Evolutionary conservation across 2,329 filamentous ascomycete species (phyloP), one percentile per base, ranked within the genome.

Genomic region (Sclerotinia borealis): DNA sequence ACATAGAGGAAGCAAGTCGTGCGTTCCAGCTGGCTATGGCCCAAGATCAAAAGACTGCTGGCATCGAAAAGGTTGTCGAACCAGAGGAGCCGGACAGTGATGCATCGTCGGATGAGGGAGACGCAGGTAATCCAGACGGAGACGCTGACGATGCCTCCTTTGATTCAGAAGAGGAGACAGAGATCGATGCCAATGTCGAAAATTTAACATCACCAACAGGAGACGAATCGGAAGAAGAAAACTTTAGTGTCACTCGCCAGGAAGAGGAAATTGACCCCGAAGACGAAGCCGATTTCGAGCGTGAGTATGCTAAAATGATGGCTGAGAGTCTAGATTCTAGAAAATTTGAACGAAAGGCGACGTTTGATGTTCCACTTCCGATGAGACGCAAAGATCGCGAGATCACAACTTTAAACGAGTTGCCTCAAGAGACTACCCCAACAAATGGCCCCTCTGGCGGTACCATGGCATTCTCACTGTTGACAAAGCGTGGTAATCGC

Each of bases 281-380:
- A 77, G 92, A 89, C 47, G 95, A 99, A 73, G 95, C 93, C 8
- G 95, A 99, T 48, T 99, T 99, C 74, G 96, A 99, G 74, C 91
- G 93, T 71, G 95, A 98, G 77, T 95, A 96, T 75, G 93, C 95
- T 43, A 97, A 96, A 77, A 90, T 99, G 85, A 98, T 99, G 93
- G 85, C 93, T 58, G 95, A 99, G 76, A 97, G 93, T 78, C 80
- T 96, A 71, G 95, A 99, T 70, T 96, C 93, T 5, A 87, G 95
- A 70, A 97, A 96, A 72, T 96, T 96, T 70, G 95, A 99, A 73
- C 90, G 95, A 66, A 97, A 96, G 77, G 87, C 91, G 34, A 83
- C 95, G 59, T 97, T 99, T 72, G 96, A 99, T 75, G 91, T 98
- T n/a, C 92, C 96, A 1, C 79, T 99, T n/a, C 95, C 95, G 0